Evolutionary conservation across 768 basidiomycete genomes (phyloP).

Genomic region (Podaxis rugospora): DNA sequence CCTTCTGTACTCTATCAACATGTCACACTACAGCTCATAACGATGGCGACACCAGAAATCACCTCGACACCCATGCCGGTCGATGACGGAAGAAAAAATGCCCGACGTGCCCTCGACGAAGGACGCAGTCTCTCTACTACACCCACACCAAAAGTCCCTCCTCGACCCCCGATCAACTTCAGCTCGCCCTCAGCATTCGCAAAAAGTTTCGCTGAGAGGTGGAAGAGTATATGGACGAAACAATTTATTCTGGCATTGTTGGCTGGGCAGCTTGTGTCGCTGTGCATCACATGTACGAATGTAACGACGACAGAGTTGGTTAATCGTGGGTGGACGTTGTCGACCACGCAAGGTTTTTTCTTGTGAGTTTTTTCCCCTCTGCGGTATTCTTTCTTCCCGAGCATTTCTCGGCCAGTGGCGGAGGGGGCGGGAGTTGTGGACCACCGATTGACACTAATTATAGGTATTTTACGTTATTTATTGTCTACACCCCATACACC

Average conservation of each 20-base stretch:
- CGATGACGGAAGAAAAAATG: background rate
- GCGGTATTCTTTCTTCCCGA: background rate
- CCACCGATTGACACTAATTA: background rate
- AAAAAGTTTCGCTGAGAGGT: constrained; percentile 51
- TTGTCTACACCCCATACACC: constrained; percentile 83
- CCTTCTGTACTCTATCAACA: background rate
- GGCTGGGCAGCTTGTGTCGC: constrained; percentile 77
- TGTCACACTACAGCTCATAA: background rate
- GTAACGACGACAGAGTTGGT: constrained; percentile 77
- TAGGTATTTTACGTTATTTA: constrained; percentile 77
- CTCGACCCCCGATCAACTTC: constrained; percentile 63
- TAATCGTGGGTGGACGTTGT: constrained; percentile 16
- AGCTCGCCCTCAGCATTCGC: constrained; percentile 53
- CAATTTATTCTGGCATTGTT: constrained; percentile 67
- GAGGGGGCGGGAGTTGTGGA: background rate
- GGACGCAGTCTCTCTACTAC: constrained; percentile 1
- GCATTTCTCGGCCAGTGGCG: background rate
- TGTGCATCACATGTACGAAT: constrained; percentile 88
- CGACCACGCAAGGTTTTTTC: constrained; percentile 65
- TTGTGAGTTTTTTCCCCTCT: constrained; percentile 43
- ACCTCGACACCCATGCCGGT: background rate
- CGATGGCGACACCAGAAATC: constrained; percentile 1
- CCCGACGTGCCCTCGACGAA: background rate
- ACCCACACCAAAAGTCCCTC: background rate
- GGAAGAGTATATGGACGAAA: constrained; percentile 74